Conservation (phyloP, 768 basidiomycete species). For the Collybiopsis confluens region DNA sequence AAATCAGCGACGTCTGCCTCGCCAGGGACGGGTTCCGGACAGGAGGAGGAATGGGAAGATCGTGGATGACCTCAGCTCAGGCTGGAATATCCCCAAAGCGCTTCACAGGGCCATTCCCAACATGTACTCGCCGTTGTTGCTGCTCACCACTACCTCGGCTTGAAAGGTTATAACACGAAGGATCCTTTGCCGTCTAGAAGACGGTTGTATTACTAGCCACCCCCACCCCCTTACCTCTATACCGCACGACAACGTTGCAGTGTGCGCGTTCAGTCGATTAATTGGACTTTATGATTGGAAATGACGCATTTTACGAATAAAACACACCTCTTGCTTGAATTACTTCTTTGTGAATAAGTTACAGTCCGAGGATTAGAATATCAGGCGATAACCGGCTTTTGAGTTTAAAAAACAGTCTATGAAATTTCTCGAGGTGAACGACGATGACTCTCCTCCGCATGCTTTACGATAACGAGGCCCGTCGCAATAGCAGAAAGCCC, state of each 20-base stretch:
- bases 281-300: not conserved
- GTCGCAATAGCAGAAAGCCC: conserved; percentile 45
- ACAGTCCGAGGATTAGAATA: too few species aligned
- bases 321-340: not conserved
- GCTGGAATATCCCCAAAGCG: conserved; percentile 1
- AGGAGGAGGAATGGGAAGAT: conserved; percentile 1
- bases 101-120: too few species aligned
- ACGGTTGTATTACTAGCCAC: not conserved
- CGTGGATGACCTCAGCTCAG: not conserved
- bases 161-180: not conserved
- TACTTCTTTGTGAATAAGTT: too few species aligned
- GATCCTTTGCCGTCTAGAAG: not conserved
- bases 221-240: not conserved
- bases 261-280: conserved; percentile 3
- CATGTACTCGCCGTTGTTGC: not conserved
- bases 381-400: not conserved
- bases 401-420: too few species aligned
- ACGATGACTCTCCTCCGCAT: conserved; percentile 17
- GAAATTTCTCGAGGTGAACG: not conserved
- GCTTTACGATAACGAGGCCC: conserved; percentile 30
- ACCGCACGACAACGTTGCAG: conserved; percentile 2
- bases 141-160: not conserved
- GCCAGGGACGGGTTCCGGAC: conserved; percentile 1
- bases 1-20: not conserved
- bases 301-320: not conserved